Conservation (phyloP, 805 yeast genomes). For the Debaryomyces maramus region DNA sequence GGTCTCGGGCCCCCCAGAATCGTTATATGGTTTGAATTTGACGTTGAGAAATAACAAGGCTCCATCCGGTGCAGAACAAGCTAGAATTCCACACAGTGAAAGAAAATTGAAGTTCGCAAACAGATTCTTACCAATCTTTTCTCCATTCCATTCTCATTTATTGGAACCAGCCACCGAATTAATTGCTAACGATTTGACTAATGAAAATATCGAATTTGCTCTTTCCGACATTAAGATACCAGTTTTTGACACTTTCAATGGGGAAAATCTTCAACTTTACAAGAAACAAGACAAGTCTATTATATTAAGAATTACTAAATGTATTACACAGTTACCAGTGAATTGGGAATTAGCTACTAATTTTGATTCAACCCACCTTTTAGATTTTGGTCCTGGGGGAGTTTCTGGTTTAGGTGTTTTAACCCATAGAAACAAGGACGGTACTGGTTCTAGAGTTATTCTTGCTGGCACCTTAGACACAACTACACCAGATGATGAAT, state of each 20-base stretch:
- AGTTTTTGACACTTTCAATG: slow-evolving; percentile 86
- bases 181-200: slow-evolving; percentile 63
- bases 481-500: slow-evolving; percentile 67
- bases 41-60: slow-evolving; percentile 93
- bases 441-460: slow-evolving; percentile 94
- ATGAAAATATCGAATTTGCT: slow-evolving; percentile 57
- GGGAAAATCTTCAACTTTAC: slow-evolving; percentile 67
- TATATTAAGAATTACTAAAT: slow-evolving; percentile 68
- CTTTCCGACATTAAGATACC: slow-evolving; percentile 69
- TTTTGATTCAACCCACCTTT: slow-evolving; percentile 79
- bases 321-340: slow-evolving; percentile 87
- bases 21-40: slow-evolving; percentile 91
- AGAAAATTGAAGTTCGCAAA: slow-evolving; percentile 91
- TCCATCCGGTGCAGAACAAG: slow-evolving; percentile 90
- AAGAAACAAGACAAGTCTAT: slow-evolving; percentile 45
- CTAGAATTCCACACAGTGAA: slow-evolving; percentile 90
- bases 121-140: slow-evolving; percentile 90
- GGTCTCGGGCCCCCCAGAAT: slow-evolving; percentile 97
- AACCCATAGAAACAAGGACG: slow-evolving; percentile 97
- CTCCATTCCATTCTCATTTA: slow-evolving; percentile 95
- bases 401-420: slow-evolving; percentile 93
- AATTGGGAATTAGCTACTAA: slow-evolving; percentile 91
- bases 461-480: slow-evolving; percentile 88
- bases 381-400: slow-evolving; percentile 99
- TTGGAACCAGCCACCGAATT: slow-evolving; percentile 68